Evolutionary conservation across 1,284 basidiomycete species (phyloP).

Genomic region (Naganishia cerealis): DNA sequence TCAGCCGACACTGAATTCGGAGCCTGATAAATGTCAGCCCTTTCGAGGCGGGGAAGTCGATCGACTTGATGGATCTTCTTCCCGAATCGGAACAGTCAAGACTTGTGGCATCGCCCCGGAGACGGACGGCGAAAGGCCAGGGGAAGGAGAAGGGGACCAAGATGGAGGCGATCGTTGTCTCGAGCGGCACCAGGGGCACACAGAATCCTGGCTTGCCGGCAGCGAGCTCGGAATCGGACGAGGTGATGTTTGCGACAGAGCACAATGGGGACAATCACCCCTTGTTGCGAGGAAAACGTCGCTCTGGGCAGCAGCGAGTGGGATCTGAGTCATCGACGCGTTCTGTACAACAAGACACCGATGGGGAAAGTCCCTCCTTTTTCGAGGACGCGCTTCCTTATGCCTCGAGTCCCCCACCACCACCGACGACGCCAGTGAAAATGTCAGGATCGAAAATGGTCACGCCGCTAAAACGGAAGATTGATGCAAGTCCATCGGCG

Average conservation of each 20-base stretch:
- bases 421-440: constrained; percentile 3
- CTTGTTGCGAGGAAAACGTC: neutral
- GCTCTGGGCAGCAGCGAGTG: constrained; percentile 24
- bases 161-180: constrained; percentile 9
- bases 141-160: constrained; percentile 5
- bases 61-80: constrained; percentile 30
- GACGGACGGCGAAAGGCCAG: neutral
- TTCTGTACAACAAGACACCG: neutral
- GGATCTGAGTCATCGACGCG: neutral
- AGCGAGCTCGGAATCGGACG: constrained; percentile 15
- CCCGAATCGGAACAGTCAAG: constrained; percentile 10
- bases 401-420: constrained; percentile 18
- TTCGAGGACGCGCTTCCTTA: constrained; percentile 20
- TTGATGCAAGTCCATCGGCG: neutral
- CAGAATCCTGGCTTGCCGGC: neutral
- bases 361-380: constrained; percentile 1
- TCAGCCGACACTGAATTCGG: neutral
- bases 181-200: constrained; percentile 8
- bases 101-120: neutral
- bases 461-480: constrained; percentile 17
- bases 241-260: constrained; percentile 23
- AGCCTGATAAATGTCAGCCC: constrained; percentile 14
- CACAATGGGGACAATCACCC: constrained; percentile 6
- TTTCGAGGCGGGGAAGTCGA: constrained; percentile 34
- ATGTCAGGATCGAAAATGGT: neutral